A percentile compares a stretch with the other conserved stretches of the same genome.
Conservation (phyloP, 1,284 basidiomycete species). For the Apiotrichum siamense region DNA sequence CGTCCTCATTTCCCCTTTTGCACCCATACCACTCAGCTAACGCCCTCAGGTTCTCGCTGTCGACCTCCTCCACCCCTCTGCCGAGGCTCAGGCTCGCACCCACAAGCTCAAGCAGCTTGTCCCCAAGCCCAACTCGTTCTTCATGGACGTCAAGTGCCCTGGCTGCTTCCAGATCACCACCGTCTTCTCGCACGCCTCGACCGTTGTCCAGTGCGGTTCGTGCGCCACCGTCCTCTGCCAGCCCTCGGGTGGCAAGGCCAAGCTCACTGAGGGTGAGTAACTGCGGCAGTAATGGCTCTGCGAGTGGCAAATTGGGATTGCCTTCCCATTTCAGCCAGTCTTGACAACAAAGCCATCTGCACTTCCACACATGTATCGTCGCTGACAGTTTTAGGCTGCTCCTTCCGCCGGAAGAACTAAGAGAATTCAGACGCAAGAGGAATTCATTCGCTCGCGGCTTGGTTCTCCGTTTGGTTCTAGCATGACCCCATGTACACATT, state of each 20-base stretch:
- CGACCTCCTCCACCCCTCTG: slow-evolving; percentile 94
- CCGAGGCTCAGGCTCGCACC: slow-evolving; percentile 76
- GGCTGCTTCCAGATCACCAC: slow-evolving; percentile 58
- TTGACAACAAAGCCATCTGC: background rate
- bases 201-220: slow-evolving; percentile 64
- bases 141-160: slow-evolving; percentile 99
- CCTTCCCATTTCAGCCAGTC: background rate
- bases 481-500: slow-evolving; percentile 24
- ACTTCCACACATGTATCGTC: background rate
- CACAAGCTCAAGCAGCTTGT: slow-evolving; percentile 99
- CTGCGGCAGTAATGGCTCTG: background rate
- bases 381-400: slow-evolving; percentile 44
- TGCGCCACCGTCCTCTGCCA: slow-evolving; percentile 96
- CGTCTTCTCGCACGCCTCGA: slow-evolving; percentile 51
- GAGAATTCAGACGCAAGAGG: slow-evolving; percentile 16
- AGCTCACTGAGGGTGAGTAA: slow-evolving; percentile 88
- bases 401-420: slow-evolving; percentile 50
- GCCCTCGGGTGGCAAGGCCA: slow-evolving; percentile 97
- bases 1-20: too few species aligned
- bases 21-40: too few species aligned
- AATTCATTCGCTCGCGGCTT: slow-evolving; percentile 7
- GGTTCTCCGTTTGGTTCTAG: slow-evolving; percentile 18
- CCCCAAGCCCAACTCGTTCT: slow-evolving; percentile 95
- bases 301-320: background rate
- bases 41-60: slow-evolving; percentile 80